These are phyloP conservation scores for Trypanosoma vivax DNA, from an alignment of 208 protist species.

Conservation along the genomic window DNA sequence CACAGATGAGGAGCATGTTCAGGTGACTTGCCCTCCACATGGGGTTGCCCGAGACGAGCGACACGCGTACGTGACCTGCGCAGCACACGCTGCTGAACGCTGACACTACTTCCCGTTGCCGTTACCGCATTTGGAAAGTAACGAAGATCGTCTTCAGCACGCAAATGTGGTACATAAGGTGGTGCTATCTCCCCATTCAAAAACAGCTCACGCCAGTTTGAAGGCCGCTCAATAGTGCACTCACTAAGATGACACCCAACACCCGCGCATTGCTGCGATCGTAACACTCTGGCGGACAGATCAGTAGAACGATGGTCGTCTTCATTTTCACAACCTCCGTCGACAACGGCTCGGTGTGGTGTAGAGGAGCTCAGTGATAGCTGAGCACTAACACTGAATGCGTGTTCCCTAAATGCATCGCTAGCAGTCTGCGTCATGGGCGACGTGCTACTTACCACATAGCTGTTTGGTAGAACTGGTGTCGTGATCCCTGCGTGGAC, in stretches of 20 bases:
- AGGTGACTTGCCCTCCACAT: not conserved
- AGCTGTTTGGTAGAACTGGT: not conserved
- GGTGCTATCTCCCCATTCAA: constrained; percentile 31
- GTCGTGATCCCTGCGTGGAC: not conserved
- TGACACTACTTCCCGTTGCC: constrained; percentile 59
- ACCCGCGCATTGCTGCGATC: too few species aligned
- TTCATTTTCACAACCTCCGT: too few species aligned
- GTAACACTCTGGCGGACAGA: too few species aligned
- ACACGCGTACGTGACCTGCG: constrained; percentile 17
- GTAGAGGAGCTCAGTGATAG: too few species aligned
- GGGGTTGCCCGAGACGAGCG: not conserved
- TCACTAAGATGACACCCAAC: constrained; percentile 7
- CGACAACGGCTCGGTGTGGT: too few species aligned
- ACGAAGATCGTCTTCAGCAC: constrained; percentile 70
- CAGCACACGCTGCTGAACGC: constrained; percentile 53
- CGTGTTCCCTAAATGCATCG: too few species aligned
- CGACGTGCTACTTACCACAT: too few species aligned
- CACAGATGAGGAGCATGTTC: not conserved
- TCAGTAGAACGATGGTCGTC: too few species aligned
- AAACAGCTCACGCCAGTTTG: constrained; percentile 66
- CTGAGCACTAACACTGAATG: too few species aligned
- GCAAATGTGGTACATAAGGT: constrained; percentile 62
- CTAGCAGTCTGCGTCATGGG: too few species aligned
- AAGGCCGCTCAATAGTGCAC: constrained; percentile 27
- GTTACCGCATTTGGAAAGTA: constrained; percentile 83